These are phyloP conservation scores for Colletotrichum salicis DNA, from an alignment of 2,329 filamentous ascomycete genomes.

Conservation along the genomic window DNA sequence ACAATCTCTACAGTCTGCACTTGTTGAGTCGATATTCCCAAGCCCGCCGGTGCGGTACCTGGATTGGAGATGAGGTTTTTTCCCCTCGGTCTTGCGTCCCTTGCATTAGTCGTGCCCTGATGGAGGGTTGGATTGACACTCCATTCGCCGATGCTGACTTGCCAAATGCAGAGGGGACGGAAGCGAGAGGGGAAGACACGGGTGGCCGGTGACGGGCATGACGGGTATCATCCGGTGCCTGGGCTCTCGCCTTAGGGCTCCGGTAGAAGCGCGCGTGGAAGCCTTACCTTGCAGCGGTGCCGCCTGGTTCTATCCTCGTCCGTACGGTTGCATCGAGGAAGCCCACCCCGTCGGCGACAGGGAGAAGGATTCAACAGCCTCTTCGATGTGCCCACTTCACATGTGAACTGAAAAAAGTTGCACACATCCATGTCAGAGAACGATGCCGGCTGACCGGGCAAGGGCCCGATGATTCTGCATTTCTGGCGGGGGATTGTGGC, in stretches of 20 bases:
- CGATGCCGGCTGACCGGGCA: not conserved
- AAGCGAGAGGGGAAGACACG: slow-evolving; percentile 22
- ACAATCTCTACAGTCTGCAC: not conserved
- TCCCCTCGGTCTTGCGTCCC: slow-evolving; percentile 16
- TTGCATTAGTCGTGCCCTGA: slow-evolving; percentile 32
- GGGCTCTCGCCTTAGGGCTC: slow-evolving; percentile 18
- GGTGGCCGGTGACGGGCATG: slow-evolving; percentile 10
- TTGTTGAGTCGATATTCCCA: slow-evolving; percentile 15
- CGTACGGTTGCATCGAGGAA: slow-evolving; percentile 16
- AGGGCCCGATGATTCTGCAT: not conserved
- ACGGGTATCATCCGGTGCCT: slow-evolving; percentile 22
- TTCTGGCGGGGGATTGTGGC: not conserved
- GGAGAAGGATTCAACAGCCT: not conserved
- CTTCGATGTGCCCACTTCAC: not conserved
- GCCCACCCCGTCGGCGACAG: not conserved
- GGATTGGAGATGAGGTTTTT: slow-evolving; percentile 16
- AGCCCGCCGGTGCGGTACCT: slow-evolving; percentile 2
- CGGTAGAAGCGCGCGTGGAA: slow-evolving; percentile 8
- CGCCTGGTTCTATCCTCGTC: not conserved
- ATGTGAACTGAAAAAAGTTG: slow-evolving; percentile 11
- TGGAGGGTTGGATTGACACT: slow-evolving; percentile 17
- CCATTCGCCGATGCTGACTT: slow-evolving; percentile 16
- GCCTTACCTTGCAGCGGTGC: not conserved
- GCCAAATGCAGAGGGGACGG: slow-evolving; percentile 24
- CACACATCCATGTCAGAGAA: slow-evolving; percentile 12